Conservation (phyloP, 2,329 filamentous ascomycete species). For the Lecanicillium sp. region DNA sequence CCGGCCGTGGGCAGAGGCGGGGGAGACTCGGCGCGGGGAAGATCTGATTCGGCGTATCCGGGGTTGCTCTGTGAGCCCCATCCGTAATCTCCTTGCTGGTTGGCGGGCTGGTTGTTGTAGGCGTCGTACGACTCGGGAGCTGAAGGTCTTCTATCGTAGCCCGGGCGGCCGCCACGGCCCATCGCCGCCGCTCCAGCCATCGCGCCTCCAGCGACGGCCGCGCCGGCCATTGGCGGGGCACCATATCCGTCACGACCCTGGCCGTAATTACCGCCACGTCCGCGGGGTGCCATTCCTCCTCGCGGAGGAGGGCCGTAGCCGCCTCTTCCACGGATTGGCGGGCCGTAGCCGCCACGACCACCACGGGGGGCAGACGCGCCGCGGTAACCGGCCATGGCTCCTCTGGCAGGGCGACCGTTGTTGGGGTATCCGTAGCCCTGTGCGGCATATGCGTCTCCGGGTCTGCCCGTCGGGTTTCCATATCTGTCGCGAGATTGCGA, state of each 20-base stretch:
- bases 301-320: slow-evolving; percentile 20
- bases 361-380: slow-evolving; percentile 38
- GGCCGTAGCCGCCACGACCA: slow-evolving; percentile 47
- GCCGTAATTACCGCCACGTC: slow-evolving; percentile 5
- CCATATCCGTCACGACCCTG: slow-evolving; percentile 11
- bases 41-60: slow-evolving; percentile 34
- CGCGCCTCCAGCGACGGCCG: slow-evolving; percentile 8
- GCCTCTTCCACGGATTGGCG: slow-evolving; percentile 32
- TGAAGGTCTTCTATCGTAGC: slow-evolving; percentile 30
- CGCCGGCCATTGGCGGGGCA: slow-evolving; percentile 5
- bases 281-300: slow-evolving; percentile 7
- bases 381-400: slow-evolving; percentile 26
- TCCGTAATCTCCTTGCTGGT: slow-evolving; percentile 25
- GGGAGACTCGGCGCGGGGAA: slow-evolving; percentile 58
- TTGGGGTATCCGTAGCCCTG: slow-evolving; percentile 33
- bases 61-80: slow-evolving; percentile 22
- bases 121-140: slow-evolving; percentile 31
- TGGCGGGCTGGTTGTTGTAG: slow-evolving; percentile 34
- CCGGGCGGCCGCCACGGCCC: slow-evolving; percentile 26
- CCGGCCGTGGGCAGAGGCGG: slow-evolving; percentile 50
- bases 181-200: slow-evolving; percentile 15
- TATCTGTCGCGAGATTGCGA: slow-evolving; percentile 55
- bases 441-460: slow-evolving; percentile 40
- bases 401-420: slow-evolving; percentile 50
- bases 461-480: slow-evolving; percentile 49